phyloP scores from a whole-genome alignment of 1,139 yeast genomes.

The Pichia sp. region DNA sequence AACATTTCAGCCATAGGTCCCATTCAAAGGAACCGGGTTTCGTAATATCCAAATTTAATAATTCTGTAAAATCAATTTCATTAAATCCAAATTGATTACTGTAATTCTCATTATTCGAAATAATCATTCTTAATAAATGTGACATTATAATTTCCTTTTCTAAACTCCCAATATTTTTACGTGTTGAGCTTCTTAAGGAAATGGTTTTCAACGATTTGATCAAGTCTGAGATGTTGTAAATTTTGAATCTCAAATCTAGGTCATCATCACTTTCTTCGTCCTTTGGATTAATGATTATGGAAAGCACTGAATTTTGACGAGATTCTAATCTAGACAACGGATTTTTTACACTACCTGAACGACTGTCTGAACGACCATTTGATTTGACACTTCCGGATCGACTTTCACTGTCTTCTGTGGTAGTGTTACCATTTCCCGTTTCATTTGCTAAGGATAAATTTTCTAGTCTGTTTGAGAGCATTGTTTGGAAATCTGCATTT shows the following conservation, averaged over 20 bases:
- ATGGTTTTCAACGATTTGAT: conserved; percentile 18
- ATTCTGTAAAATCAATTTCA: conserved; percentile 27
- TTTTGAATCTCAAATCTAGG: not conserved
- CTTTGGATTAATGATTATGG: conserved; percentile 22
- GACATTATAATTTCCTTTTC: conserved; percentile 48
- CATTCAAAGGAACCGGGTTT: conserved; percentile 31
- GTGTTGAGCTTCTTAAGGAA: conserved; percentile 18
- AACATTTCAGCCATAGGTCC: conserved; percentile 33
- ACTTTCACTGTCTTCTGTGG: not conserved
- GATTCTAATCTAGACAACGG: conserved; percentile 23
- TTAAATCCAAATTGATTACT: conserved; percentile 9
- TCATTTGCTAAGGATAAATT: not conserved
- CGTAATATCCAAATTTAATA: conserved; percentile 3
- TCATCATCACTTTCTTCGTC: conserved; percentile 7
- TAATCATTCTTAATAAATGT: conserved; percentile 43
- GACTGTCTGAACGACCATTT: not conserved
- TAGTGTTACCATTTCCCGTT: not conserved
- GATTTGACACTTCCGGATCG: not conserved
- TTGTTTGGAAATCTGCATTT: not conserved
- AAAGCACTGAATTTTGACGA: conserved; percentile 24
- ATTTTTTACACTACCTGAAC: conserved; percentile 1
- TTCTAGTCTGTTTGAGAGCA: not conserved
- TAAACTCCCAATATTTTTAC: conserved; percentile 42
- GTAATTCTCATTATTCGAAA: conserved; percentile 29
- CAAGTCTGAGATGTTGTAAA: conserved; percentile 21